A percentile compares a stretch with the other conserved stretches of the same genome.
Conservation (phyloP, 345 rosid genomes). For the Eucalyptus lansdowneana region DNA sequence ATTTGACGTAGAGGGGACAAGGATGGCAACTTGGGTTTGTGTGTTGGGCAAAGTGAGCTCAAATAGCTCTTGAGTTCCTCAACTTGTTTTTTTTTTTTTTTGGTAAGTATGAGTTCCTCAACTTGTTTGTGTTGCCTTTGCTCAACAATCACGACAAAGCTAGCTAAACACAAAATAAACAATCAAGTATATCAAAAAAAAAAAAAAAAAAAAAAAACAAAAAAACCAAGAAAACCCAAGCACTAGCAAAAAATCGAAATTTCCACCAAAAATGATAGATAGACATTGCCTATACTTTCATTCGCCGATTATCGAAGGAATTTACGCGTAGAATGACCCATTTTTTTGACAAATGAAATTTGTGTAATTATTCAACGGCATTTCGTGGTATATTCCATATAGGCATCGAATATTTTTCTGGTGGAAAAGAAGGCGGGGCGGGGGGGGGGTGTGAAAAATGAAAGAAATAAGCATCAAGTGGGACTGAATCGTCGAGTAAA, state of each 20-base stretch:
- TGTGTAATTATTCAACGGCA: background rate
- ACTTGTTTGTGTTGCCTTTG: background rate
- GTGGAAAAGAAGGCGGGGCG: no score
- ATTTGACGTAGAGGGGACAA: background rate
- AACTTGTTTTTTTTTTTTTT: no score
- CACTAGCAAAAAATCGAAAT: background rate
- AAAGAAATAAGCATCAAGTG: background rate
- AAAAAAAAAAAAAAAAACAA: background rate
- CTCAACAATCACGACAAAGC: background rate
- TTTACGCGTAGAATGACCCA: background rate
- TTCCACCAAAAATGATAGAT: background rate
- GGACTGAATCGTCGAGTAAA: background rate
- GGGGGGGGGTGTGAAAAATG: background rate
- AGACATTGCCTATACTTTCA: background rate
- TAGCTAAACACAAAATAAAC: background rate
- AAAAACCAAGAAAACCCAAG: background rate
- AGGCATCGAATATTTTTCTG: no score
- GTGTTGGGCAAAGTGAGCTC: background rate
- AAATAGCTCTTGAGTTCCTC: background rate
- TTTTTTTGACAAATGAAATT: background rate
- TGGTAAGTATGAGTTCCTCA: no score
- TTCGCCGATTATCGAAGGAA: fast-evolving
- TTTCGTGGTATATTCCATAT: background rate
- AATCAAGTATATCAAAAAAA: background rate
- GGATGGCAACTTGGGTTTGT: background rate